Percentiles rank a stretch among this genome's conserved stretches.
These are phyloP conservation scores for Backusella westeae DNA, from an alignment of 192 early-diverging fungal genomes.

Conservation along the genomic window DNA sequence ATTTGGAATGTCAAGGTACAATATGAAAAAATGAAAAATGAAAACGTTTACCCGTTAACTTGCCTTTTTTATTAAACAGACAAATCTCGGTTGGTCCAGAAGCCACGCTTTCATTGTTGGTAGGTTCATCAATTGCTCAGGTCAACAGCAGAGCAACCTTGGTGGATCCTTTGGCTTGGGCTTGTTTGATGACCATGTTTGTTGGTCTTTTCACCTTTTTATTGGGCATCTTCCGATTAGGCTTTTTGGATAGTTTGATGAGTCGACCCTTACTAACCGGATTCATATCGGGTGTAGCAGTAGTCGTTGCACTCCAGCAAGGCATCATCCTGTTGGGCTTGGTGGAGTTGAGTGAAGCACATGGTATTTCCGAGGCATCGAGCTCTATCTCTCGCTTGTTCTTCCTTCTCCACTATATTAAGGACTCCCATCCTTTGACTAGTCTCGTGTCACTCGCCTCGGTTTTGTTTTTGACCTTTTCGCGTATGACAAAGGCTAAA, in stretches of 20 bases:
- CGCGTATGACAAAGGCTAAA: constrained; percentile 54
- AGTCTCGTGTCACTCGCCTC: constrained; percentile 67
- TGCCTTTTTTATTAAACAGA: constrained; percentile 27
- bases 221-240: constrained; percentile 93
- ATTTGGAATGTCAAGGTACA: constrained; percentile 87
- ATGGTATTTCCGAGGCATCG: constrained; percentile 58
- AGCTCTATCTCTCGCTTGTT: constrained; percentile 80
- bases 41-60: not conserved
- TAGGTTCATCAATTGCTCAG: constrained; percentile 57
- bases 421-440: constrained; percentile 66
- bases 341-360: constrained; percentile 34
- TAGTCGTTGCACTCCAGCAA: constrained; percentile 92
- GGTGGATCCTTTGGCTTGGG: constrained; percentile 53
- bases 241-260: constrained; percentile 97
- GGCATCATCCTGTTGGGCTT: constrained; percentile 73
- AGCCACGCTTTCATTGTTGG: constrained; percentile 88
- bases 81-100: constrained; percentile 96
- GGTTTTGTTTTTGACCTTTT: constrained; percentile 64
- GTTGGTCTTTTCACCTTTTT: constrained; percentile 93
- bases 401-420: constrained; percentile 64
- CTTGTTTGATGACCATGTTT: constrained; percentile 76
- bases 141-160: constrained; percentile 49
- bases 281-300: constrained; percentile 92
- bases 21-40: not conserved
- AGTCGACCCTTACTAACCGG: constrained; percentile 91